Evolutionary conservation across 768 basidiomycete species (phyloP), one percentile per base, ranked within the genome.

Genomic region (Tylopilus sp.): DNA sequence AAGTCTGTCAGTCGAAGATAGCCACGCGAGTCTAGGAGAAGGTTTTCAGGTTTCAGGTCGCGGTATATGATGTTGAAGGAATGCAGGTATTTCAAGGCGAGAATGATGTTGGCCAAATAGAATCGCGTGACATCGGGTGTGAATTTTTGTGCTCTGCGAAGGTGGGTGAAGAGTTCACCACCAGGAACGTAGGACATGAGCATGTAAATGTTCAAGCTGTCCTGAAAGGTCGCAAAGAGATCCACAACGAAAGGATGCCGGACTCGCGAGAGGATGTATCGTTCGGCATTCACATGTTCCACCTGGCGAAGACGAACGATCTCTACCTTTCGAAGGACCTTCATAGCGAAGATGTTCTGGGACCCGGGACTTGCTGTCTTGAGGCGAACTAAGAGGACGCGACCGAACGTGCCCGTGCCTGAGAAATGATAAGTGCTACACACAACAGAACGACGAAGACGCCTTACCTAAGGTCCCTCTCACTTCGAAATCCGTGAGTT

Each of bases 11-110:
- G 82, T 30, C 92, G 89, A 57, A 95, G 80, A 65, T 98, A 98
- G 6, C 97, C 97, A 35, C 86, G 82, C 20, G 89, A 83, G 66
- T 97, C 97, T 47, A 99, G 77, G 35, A 99, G 81, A n/a, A 99
- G 82, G 63, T 99, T 99, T 71, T 99, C 97, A 15, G 97, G 97
- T 70, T 99, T 98, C 59, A 99, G 81, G 71, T 98, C 95, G 40
- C 95, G 91, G 71, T 98, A 98, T 63, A 98, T 92, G 70, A 99
- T 95, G 75, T 98, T 94, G 72, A 89, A 91, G 13, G 87, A 87
- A 69, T 98, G 97, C 6, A 98, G 77, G 60, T 95, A 95, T 73
- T 90, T 91, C 60, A 98, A 79, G 30, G 95, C 97, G 52, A 98
- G 83, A 62, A 97, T 83, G 67, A 98, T 95, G 55, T 90, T 94